Percentiles rank a stretch among this genome's conserved stretches.
Conservation (phyloP, 257 asterid genomes). For the Solanum chaucha region DNA sequence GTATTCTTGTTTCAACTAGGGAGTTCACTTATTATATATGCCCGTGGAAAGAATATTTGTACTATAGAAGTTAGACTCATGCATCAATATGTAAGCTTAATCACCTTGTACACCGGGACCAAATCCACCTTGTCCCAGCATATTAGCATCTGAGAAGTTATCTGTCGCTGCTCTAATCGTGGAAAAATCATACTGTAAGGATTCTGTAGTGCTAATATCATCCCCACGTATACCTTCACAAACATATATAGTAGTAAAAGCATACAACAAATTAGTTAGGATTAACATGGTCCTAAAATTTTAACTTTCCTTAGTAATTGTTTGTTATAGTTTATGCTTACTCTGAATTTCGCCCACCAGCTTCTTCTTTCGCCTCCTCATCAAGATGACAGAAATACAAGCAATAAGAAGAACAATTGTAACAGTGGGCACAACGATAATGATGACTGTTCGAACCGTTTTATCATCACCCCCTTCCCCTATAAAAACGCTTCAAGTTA, state of each 20-base stretch:
- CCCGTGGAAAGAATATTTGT: too few relatives aligned
- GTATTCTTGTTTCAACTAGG: too few relatives aligned
- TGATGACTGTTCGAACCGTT: not conserved
- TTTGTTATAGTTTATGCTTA: not conserved
- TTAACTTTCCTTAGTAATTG: not conserved
- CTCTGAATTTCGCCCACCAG: not conserved
- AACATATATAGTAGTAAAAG: not conserved
- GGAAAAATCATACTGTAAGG: conserved; percentile 11
- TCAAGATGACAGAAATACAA: not conserved
- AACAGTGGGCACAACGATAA: not conserved
- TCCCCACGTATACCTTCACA: not conserved
- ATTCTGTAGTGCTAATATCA: conserved; percentile 4
- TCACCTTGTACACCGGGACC: conserved; percentile 7
- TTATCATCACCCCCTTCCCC: not conserved
- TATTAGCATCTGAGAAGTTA: conserved; percentile 2
- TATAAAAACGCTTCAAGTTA: not conserved
- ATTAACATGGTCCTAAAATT: not conserved
- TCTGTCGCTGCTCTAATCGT: conserved; percentile 3
- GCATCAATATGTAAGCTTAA: not conserved
- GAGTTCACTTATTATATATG: too few relatives aligned
- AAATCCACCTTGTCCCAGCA: conserved; percentile 8
- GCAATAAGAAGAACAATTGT: not conserved
- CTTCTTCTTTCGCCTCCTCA: not conserved
- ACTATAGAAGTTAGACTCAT: too few relatives aligned
- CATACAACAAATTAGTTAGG: not conserved